Conservation (phyloP, 495 filamentous ascomycete species). For the Penicillium goetzii region DNA sequence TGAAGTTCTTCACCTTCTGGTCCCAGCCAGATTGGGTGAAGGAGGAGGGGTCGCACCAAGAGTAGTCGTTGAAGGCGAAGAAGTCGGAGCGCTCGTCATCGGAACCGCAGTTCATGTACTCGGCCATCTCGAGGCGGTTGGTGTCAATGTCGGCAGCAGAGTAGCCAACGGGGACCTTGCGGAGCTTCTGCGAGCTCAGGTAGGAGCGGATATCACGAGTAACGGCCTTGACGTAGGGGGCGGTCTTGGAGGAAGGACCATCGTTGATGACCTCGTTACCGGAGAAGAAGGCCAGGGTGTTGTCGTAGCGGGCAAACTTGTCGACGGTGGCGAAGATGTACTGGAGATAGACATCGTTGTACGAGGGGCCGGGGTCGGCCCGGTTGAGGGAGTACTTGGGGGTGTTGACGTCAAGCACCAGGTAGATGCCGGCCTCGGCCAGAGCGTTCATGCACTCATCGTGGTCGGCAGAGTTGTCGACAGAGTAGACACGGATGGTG, state of each 20-base stretch:
- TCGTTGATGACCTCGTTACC: conserved; percentile 97
- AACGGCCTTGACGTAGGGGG: conserved; percentile 90
- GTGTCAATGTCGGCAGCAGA: conserved; percentile 80
- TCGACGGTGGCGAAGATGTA: conserved; percentile 93
- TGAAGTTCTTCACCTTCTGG: conserved; percentile 89
- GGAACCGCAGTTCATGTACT: conserved; percentile 93
- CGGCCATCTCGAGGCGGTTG: conserved; percentile 85
- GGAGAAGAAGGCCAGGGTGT: conserved; percentile 94
- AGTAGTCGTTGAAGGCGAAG: conserved; percentile 98
- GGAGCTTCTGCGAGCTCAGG: conserved; percentile 72
- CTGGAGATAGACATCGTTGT: conserved; percentile 91
- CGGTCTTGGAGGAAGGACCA: conserved; percentile 69
- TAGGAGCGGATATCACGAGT: conserved; percentile 92
- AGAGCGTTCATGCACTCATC: conserved; percentile 82
- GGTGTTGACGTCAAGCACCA: conserved; percentile 83
- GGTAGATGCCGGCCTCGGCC: conserved; percentile 86
- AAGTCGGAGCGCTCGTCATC: conserved; percentile 89
- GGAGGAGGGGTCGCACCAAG: conserved; percentile 87
- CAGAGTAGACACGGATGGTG: conserved; percentile 89
- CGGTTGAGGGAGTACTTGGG: conserved; percentile 85
- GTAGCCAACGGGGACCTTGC: conserved; percentile 88
- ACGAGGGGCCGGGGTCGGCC: conserved; percentile 70
- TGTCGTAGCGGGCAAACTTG: conserved; percentile 81
- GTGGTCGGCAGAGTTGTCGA: conserved; percentile 85
- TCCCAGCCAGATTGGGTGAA: conserved; percentile 82